Evolutionary conservation across 176 grass and related monocot species (phyloP).

Genomic region (Oryza meyeriana): DNA sequence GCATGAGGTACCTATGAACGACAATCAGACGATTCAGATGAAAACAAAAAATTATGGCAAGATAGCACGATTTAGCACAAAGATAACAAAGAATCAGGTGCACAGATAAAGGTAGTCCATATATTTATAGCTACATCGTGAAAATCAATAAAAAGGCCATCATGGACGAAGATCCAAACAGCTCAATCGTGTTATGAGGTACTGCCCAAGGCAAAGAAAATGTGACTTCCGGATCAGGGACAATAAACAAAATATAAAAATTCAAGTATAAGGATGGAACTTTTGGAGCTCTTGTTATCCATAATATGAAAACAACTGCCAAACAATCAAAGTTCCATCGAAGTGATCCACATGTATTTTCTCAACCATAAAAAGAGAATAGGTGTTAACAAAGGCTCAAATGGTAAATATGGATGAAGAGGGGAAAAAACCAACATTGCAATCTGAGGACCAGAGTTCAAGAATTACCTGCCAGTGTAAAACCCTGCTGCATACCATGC

Average conservation of each 20-base stretch:
- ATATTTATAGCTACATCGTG: background rate
- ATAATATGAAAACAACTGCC: background rate
- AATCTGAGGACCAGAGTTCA: background rate
- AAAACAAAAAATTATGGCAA: background rate
- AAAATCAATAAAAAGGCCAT: background rate
- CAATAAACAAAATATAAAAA: background rate
- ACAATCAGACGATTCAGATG: background rate
- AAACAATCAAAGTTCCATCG: background rate
- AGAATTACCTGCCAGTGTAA: slow-evolving; percentile 71
- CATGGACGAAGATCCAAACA: too few relatives aligned
- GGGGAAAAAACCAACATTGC: background rate
- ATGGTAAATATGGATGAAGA: background rate
- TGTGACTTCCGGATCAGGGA: background rate
- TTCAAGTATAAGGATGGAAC: background rate
- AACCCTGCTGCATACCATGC: slow-evolving; percentile 91
- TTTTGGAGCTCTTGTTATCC: slow-evolving; percentile 3
- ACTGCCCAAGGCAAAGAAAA: background rate
- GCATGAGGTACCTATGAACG: slow-evolving; percentile 45
- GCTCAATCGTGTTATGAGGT: background rate
- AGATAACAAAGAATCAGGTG: background rate
- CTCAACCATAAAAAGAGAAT: background rate
- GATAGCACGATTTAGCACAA: background rate
- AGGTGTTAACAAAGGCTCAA: background rate
- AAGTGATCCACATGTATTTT: background rate
- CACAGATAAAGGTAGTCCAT: background rate